Evolutionary conservation across 2,329 filamentous ascomycete genomes (phyloP), one percentile per base, ranked within the genome.

Genomic region (Colletotrichum simmondsii): DNA sequence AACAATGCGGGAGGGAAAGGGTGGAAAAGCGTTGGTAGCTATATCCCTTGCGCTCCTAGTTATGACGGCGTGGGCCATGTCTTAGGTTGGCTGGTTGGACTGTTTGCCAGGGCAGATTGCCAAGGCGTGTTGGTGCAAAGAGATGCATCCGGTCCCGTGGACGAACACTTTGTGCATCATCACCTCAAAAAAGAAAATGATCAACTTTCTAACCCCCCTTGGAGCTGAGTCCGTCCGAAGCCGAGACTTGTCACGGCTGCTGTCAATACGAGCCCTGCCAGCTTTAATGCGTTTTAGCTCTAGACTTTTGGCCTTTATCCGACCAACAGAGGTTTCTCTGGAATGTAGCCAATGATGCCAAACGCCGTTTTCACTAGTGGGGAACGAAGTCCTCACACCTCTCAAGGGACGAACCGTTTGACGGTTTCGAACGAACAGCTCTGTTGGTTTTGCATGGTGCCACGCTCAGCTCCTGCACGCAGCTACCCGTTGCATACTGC

Each of bases 101-200:
- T 64, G 61, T 37, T 37, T 54, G 61, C 49, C 30, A 28, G 49
- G 61, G n/a, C 59, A 61, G 1, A 28, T 61, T 24, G 58, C 60
- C 60, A 62, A 62, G 59, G 42, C 19, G 10, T 12, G 35, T 28
- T 30, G 37, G 42, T 30, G 28, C 26, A n/a, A 52, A 12, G 8
- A 11, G n/a, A 35, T 37, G 12, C 61, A 19, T 12, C n/a, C 46
- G 61, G n/a, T 53, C 28, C n/a, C 26, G 46, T 37, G 46, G 1
- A 63, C 5, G 46, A 63, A 26, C 46, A 35, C 28, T 54, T 28
- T 61, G 16, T 32, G 12, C 49, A 26, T 37, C 61, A 26, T 22
- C 19, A 8, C n/a, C 61, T 49, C 2, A n/a, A 37, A 64, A 30
- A 64, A 64, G 61, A 64, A 64, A 64, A 22, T 54, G 61, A 64